Base-by-base conservation (phyloP, 2,329 filamentous ascomycete species). In the Aspergillus sojae region DNA sequence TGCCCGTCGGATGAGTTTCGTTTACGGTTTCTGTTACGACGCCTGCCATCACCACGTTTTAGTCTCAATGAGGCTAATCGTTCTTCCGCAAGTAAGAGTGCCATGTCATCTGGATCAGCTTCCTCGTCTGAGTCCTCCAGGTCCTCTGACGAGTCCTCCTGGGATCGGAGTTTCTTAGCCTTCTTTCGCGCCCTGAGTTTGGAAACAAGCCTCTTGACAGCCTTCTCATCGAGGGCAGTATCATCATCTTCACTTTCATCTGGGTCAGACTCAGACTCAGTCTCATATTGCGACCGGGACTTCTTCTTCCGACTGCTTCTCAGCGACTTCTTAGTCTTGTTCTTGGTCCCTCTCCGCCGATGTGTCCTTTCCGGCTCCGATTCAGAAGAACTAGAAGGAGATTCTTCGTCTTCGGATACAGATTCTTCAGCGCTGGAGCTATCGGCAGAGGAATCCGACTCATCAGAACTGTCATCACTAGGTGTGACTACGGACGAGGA, bases 341-440 rank as follows among this genome's bases (percentile, higher is more conserved):
- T 66, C 66, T 80, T 82, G 57, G 74, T 70, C 60, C 70, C 68
- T 65, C 73, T 70, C 59, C 80, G 79, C 57, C 78, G 74, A 65
- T 61, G 73, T 67, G 72, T 71, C 21, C 66, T 64, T 14, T 72
- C 72, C 4, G 65, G 61, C 43, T 70, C 68, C 5, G 72, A 71
- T 28, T 73, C 68, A 1, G 68, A 69, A 9, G 64, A 65, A 12
- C 62, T 54, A 16, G 64, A 65, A 3, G 50, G 28, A n/a, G 67
- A 62, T 5, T 58, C 62, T 30, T 69, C 65, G 46, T 68, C 62
- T 12, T 64, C 62, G 9, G 57, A 60, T 4, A 30, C 56, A 9
- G 71, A 67, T 6, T 68, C 71, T 14, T 69, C 63, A 3, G 67
- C 65, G 5, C 68, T 67, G 4, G 69, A 71, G 23, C 62, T 66